Evolutionary conservation across 2,329 filamentous ascomycete genomes (phyloP).

Genomic region (Aspergillus ustus): DNA sequence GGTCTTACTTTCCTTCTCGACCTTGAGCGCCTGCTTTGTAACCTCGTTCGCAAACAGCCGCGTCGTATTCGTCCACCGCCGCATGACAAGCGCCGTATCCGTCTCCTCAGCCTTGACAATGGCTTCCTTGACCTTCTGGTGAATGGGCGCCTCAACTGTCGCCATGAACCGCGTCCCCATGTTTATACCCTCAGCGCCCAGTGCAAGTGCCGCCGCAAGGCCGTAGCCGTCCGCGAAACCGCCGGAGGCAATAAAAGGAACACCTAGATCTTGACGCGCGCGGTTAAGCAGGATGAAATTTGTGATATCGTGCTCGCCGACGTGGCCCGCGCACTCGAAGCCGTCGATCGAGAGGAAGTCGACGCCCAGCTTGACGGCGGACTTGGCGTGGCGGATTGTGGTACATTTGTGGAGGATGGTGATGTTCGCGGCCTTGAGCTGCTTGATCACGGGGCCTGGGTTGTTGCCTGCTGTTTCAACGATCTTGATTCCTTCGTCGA

Average conservation of each 20-base stretch:
- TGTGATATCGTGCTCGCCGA: slow-evolving; percentile 59
- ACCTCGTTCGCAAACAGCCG: slow-evolving; percentile 91
- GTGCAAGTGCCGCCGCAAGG: slow-evolving; percentile 83
- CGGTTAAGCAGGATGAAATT: slow-evolving; percentile 72
- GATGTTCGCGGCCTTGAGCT: slow-evolving; percentile 78
- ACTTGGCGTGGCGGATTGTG: slow-evolving; percentile 89
- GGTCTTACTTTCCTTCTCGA: slow-evolving; percentile 80
- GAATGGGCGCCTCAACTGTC: slow-evolving; percentile 90
- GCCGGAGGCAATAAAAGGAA: slow-evolving; percentile 94
- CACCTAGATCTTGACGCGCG: slow-evolving; percentile 78
- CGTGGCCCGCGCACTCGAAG: slow-evolving; percentile 87
- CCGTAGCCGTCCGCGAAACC: slow-evolving; percentile 95
- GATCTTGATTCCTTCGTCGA: slow-evolving; percentile 88
- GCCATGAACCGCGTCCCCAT: slow-evolving; percentile 99
- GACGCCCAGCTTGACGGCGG: slow-evolving; percentile 89
- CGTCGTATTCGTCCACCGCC: slow-evolving; percentile 91
- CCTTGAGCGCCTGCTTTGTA: slow-evolving; percentile 74
- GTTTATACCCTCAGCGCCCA: slow-evolving; percentile 94
- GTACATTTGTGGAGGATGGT: slow-evolving; percentile 97
- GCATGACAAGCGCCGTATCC: slow-evolving; percentile 84
- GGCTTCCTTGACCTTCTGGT: slow-evolving; percentile 88
- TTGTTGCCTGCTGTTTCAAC: slow-evolving; percentile 93
- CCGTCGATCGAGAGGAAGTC: slow-evolving; percentile 97
- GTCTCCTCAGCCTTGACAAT: slow-evolving; percentile 89
- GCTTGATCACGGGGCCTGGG: slow-evolving; percentile 86